Evolutionary conservation across 768 basidiomycete species (phyloP), one percentile per base, ranked within the genome.

Genomic region (Phylloporus scabripes): DNA sequence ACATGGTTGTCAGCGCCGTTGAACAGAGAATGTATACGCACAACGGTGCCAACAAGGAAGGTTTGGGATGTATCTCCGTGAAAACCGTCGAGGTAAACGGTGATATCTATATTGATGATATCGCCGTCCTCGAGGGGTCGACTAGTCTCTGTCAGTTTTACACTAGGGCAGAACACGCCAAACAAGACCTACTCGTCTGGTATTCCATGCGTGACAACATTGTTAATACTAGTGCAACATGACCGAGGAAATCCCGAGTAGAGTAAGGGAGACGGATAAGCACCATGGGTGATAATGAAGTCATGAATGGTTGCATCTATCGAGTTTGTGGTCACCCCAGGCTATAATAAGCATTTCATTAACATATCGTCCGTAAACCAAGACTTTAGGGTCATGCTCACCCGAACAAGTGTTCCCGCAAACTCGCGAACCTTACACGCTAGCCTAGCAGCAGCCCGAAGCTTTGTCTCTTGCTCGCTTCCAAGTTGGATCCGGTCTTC

Each of bases 61-160:
- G 87, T 95, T 44, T 77, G 70, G 0, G 91, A 92, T 0, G 92
- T 94, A 58, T 95, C 93, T 1, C 93, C 93, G 56, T 95, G 92
- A 65, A 81, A 92, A 1, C 87, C 86, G 49, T 89, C 69, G n/a
- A 85, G 69, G 63, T 79, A 94, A 7, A 94, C 75, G 1, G 93
- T 94, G 8, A 96, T 68, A 64, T 96, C 93, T 38, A 95, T 74
- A 63, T 93, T 93, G 58, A 96, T 72, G 40, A 96, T 87, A 53
- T 96, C 93, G 1, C 85, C 87, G 40, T 88, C 74, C 62, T 86
- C 77, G 3, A 96, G 75, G 0, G 80, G 81, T 31, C 92, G 88
- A 49, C 92, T 93, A 21, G 39, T 50, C 48, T n/a, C 18, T n/a
- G n/a, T 51, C 42, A 49, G 54, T 20, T 31, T 20, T 28, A 20